Percentiles rank a stretch among this genome's conserved stretches.
Conservation (phyloP, 208 protist genomes). For the Entamoeba histolytica region DNA sequence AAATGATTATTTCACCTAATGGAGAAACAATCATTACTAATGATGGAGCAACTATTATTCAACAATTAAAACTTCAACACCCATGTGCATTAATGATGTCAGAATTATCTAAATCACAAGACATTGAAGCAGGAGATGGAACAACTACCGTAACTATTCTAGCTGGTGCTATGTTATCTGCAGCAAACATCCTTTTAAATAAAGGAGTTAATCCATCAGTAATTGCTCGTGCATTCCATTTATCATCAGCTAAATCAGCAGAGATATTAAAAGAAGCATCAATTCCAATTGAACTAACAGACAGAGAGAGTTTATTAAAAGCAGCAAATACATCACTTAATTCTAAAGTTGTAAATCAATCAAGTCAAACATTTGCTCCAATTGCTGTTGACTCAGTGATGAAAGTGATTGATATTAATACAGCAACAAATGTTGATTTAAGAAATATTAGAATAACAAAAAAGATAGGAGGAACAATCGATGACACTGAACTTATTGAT, state of each 20-base stretch:
- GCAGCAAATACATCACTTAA: slow-evolving; percentile 80
- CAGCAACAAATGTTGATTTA: slow-evolving; percentile 4
- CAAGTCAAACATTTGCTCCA: slow-evolving; percentile 76
- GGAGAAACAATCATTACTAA: slow-evolving; percentile 93
- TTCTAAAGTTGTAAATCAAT: slow-evolving; percentile 87
- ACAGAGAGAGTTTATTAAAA: slow-evolving; percentile 70
- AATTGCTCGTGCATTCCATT: slow-evolving; percentile 72
- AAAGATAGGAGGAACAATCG: neutral
- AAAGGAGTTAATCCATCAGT: slow-evolving; percentile 82
- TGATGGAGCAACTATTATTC: slow-evolving; percentile 95
- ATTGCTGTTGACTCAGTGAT: slow-evolving; percentile 89
- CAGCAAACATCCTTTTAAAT: slow-evolving; percentile 61
- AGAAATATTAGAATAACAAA: neutral
- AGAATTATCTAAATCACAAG: slow-evolving; percentile 85
- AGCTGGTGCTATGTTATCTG: slow-evolving; percentile 69
- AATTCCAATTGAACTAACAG: slow-evolving; percentile 62
- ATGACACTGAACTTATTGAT: neutral
- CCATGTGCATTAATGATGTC: slow-evolving; percentile 91
- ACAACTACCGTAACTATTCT: slow-evolving; percentile 93
- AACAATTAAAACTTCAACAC: slow-evolving; percentile 76
- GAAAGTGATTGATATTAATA: slow-evolving; percentile 46
- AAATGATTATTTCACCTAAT: slow-evolving; percentile 48
- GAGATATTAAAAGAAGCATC: slow-evolving; percentile 70
- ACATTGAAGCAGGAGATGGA: slow-evolving; percentile 96
- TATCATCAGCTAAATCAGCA: slow-evolving; percentile 53